phyloP scores from a whole-genome alignment of 1,284 basidiomycete genomes.

The Rhodotorula sp. region DNA sequence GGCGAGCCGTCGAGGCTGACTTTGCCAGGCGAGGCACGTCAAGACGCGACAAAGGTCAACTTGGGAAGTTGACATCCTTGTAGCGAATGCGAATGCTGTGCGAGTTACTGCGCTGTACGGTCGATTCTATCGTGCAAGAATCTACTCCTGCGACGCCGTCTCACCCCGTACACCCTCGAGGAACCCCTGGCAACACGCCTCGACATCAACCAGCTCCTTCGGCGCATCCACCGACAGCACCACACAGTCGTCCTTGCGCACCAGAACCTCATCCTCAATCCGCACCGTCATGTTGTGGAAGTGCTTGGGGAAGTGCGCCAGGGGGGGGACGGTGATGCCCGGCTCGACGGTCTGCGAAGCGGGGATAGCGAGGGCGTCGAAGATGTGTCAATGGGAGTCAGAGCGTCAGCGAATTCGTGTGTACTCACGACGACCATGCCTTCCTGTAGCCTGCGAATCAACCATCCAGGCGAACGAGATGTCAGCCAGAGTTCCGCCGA shows the following conservation, averaged over 20 bases:
- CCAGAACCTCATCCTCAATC: slow-evolving; percentile 87
- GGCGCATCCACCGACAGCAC: slow-evolving; percentile 76
- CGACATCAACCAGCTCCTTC: slow-evolving; percentile 85
- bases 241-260: slow-evolving; percentile 64
- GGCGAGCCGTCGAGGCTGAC: too few species aligned
- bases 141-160: neutral
- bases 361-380: neutral
- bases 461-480: neutral
- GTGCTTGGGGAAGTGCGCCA: slow-evolving; percentile 69
- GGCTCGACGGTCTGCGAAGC: slow-evolving; percentile 27
- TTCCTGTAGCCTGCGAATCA: slow-evolving; percentile 56
- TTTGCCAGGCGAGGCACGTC: too few species aligned
- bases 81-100: too few species aligned
- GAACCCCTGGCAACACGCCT: slow-evolving; percentile 75
- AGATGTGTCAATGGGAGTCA: neutral
- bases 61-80: too few species aligned
- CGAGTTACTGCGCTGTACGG: too few species aligned
- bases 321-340: slow-evolving; percentile 72
- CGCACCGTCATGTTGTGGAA: slow-evolving; percentile 87
- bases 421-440: slow-evolving; percentile 77
- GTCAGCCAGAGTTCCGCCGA: slow-evolving; percentile 1
- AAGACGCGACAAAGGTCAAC: too few species aligned
- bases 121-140: neutral
- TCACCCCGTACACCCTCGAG: slow-evolving; percentile 4
- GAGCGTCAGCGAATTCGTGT: too few species aligned